Evolutionary conservation across 495 filamentous ascomycete species (phyloP).

Genomic region (Penicillium diatomitis): DNA sequence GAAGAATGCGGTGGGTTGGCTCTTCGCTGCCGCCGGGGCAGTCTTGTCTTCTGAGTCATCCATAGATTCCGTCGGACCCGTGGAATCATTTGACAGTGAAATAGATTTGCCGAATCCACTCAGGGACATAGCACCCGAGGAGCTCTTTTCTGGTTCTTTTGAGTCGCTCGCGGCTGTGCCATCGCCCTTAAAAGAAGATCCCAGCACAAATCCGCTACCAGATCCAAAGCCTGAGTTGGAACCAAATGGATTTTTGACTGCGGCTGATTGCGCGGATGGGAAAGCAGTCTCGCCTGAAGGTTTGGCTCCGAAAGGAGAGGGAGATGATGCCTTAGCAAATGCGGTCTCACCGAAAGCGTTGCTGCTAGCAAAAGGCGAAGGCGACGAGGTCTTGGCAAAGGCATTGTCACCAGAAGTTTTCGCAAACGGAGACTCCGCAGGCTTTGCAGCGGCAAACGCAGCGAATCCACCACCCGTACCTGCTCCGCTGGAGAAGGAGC

Average conservation of each 20-base stretch:
- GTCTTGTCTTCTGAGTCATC: slow-evolving; percentile 29
- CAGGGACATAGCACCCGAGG: slow-evolving; percentile 27
- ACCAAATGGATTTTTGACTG: slow-evolving; percentile 43
- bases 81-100: slow-evolving; percentile 13
- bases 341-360: not conserved
- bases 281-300: slow-evolving; percentile 25
- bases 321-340: slow-evolving; percentile 4
- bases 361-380: not conserved
- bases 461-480: slow-evolving; percentile 21
- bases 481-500: slow-evolving; percentile 20
- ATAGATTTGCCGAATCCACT: slow-evolving; percentile 21
- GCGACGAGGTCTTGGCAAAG: slow-evolving; percentile 3
- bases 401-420: slow-evolving; percentile 11
- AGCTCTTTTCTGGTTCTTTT: slow-evolving; percentile 39
- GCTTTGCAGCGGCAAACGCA: slow-evolving; percentile 23
- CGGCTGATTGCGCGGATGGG: slow-evolving; percentile 25
- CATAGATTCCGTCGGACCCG: slow-evolving; percentile 26
- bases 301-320: slow-evolving; percentile 15
- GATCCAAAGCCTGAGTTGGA: slow-evolving; percentile 11
- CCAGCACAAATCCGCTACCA: slow-evolving; percentile 55
- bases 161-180: slow-evolving; percentile 51
- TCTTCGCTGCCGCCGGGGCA: slow-evolving; percentile 11
- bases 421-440: slow-evolving; percentile 21
- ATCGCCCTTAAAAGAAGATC: slow-evolving; percentile 74
- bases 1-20: slow-evolving; percentile 13